These are phyloP conservation scores for Penicillium ucsense DNA, from an alignment of 495 filamentous ascomycete species.

Conservation along the genomic window DNA sequence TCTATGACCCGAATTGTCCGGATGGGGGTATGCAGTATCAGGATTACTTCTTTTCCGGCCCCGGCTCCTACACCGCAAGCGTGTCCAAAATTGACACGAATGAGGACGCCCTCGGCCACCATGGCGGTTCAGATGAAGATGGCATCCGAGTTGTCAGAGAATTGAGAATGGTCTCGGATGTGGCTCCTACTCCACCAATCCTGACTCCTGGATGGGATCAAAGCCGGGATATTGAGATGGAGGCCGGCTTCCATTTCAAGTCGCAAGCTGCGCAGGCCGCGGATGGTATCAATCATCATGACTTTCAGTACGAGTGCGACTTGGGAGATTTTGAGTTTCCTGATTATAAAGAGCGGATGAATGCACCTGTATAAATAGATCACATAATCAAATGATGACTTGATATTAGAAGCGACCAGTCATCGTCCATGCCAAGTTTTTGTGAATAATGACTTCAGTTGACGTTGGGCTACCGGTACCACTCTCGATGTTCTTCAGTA, in stretches of 20 bases:
- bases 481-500: too few relatives aligned
- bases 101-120: neutral
- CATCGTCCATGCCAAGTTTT: too few relatives aligned
- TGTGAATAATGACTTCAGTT: too few relatives aligned
- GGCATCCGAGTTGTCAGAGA: constrained; percentile 28
- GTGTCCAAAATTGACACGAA: constrained; percentile 7
- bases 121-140: neutral
- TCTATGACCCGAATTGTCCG: constrained; percentile 4
- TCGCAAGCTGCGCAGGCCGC: too few relatives aligned
- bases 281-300: neutral
- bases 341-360: constrained; percentile 21
- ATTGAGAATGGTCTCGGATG: constrained; percentile 17
- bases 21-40: constrained; percentile 17
- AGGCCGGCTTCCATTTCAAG: neutral
- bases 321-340: constrained; percentile 20
- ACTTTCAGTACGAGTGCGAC: constrained; percentile 11
- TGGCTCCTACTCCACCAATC: neutral
- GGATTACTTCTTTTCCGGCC: constrained; percentile 10
- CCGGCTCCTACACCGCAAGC: constrained; percentile 19
- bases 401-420: neutral
- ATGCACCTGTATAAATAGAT: constrained; percentile 11
- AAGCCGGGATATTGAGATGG: constrained; percentile 9
- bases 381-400: neutral
- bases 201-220: too few relatives aligned
- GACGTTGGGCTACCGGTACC: too few relatives aligned